These are phyloP conservation scores for Boletus insuetus DNA, from an alignment of 768 basidiomycete species.

Conservation along the genomic window DNA sequence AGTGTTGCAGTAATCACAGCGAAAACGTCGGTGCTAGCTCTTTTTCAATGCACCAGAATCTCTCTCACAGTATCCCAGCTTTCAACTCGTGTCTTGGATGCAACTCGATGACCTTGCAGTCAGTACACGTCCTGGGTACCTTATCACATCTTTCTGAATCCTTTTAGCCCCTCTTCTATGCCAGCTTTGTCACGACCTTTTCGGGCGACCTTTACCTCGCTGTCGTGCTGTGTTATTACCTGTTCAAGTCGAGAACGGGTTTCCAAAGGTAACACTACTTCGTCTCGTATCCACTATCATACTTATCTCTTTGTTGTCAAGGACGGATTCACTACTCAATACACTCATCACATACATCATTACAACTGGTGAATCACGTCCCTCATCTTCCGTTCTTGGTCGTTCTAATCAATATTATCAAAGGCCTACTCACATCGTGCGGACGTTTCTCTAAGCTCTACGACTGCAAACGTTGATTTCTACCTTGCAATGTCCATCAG, in stretches of 20 bases:
- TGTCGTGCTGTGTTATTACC: conserved; percentile 45
- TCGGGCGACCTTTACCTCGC: conserved; percentile 52
- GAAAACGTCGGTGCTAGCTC: conserved; percentile 43
- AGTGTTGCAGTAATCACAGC: conserved; percentile 44
- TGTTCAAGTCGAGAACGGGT: conserved; percentile 50
- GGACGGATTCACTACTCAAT: conserved; percentile 50
- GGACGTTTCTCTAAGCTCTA: conserved; percentile 8
- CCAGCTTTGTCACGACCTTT: conserved; percentile 50
- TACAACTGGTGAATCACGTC: conserved; percentile 47
- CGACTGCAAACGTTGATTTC: not conserved
- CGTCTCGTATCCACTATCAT: not conserved
- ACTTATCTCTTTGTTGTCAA: conserved; percentile 18
- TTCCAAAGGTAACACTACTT: conserved; percentile 39
- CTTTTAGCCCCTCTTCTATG: conserved; percentile 46
- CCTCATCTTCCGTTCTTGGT: conserved; percentile 11
- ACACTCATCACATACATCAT: conserved; percentile 50
- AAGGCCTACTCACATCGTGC: conserved; percentile 40
- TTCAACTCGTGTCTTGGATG: conserved; percentile 35
- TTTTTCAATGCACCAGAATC: not conserved
- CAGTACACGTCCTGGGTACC: conserved; percentile 3
- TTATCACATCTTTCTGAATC: not conserved
- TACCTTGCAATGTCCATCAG: conserved; percentile 28
- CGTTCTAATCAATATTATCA: conserved; percentile 18
- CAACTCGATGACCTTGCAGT: conserved; percentile 42
- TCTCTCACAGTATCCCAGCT: conserved; percentile 28